Base-by-base conservation (phyloP, 108 stramenopile genomes). In the Heterococcus sp. region DNA sequence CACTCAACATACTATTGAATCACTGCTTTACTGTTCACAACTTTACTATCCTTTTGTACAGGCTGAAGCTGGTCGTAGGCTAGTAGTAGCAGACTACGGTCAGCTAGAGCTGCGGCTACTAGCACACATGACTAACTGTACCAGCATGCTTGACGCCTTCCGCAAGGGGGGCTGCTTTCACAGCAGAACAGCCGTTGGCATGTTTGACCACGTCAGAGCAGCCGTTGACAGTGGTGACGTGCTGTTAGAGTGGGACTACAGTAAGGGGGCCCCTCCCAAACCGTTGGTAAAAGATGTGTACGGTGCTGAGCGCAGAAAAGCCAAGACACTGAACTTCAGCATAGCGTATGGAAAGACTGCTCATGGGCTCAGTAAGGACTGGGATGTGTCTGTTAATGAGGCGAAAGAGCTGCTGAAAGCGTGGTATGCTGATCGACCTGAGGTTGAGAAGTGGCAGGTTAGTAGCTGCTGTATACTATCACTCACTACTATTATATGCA, bases 301-400 rank as follows among this genome's bases (percentile, higher is more conserved):
- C 87, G 97, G 93, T 14, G 92, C 94, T n/a, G 98, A 99, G 84
- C 87, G 98, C 73, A 78, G 97, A 29, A 95, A 96, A 75, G 98
- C 98, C 1, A 99, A 99, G 78, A 97, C 97, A 2, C 86, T 99
- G 28, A 99, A 99, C 78, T 99, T 99, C 77, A 95, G 94, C 39
- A 99, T 99, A 82, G 98, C 98, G 28, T 99, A 99, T 84, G 98
- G 98, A 3, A 99, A 99, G 89, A 99, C 98, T 21, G 94, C 95
- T 2, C 92, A 95, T 66, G 98, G 98, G 3, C 85, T 99, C 4
- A 93, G 92, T 38, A 88, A 93, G 75, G 98, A 99, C 85, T 99
- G 95, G 95, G 97, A 95, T 5, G 96, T 99, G 2, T 69, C 88
- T 2, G 68, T 74, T 67, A 58, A 91, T 11, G 96, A 98, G 83